Conservation (phyloP, 2,329 filamentous ascomycete species). For the Aureobasidium sp. region DNA sequence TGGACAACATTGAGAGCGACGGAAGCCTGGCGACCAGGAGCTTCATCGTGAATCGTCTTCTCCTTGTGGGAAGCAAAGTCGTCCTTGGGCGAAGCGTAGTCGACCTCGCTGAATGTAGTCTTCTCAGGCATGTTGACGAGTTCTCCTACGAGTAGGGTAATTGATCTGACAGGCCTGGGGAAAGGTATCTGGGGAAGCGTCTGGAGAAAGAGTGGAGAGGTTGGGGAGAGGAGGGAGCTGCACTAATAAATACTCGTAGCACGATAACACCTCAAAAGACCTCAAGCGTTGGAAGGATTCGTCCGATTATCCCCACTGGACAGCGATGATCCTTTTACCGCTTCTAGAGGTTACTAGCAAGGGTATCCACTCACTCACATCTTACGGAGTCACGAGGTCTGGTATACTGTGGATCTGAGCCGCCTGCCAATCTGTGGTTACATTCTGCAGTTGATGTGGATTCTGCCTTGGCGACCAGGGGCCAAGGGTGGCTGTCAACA, state of each 20-base stretch:
- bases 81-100: background rate
- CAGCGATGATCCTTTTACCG: constrained; percentile 7
- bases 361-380: constrained; percentile 1
- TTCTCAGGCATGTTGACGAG: constrained; percentile 7
- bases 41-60: constrained; percentile 9
- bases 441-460: constrained; percentile 1
- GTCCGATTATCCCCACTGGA: background rate
- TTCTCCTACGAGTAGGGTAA: background rate
- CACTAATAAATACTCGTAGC: background rate
- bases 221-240: background rate
- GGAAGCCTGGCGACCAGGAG: constrained; percentile 28
- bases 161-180: constrained; percentile 4
- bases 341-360: constrained; percentile 1
- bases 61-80: background rate
- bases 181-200: background rate
- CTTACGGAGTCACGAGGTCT: background rate
- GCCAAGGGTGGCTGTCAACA: constrained; percentile 3
- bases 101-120: background rate
- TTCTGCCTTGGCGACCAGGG: background rate
- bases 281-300: background rate
- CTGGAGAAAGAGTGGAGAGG: constrained; percentile 4
- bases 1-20: constrained; percentile 39
- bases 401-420: background rate
- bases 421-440: constrained; percentile 2
- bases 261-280: background rate